Percentiles rank a stretch among this genome's conserved stretches.
Evolutionary conservation across 148 eudicot genomes (phyloP).

Genomic region (Persicaria maculosa): DNA sequence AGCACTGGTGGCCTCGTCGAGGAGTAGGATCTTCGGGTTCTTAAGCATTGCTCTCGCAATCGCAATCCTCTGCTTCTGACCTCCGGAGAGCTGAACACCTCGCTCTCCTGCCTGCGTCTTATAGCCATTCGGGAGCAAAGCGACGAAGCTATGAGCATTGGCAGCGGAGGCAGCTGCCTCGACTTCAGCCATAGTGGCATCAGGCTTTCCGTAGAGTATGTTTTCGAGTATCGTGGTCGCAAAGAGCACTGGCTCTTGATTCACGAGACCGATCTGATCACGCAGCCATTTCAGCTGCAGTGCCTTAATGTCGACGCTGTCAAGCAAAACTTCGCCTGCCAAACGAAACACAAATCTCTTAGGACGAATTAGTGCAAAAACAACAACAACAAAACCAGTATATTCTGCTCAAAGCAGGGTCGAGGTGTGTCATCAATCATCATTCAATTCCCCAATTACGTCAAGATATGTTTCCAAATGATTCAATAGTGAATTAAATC

Average conservation of each 20-base stretch:
- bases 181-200: constrained; percentile 87
- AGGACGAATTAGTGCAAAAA: too few species aligned
- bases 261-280: constrained; percentile 89
- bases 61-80: constrained; percentile 96
- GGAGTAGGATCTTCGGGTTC: constrained; percentile 87
- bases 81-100: constrained; percentile 96
- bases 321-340: constrained; percentile 87
- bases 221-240: constrained; percentile 96
- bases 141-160: constrained; percentile 89
- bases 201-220: constrained; percentile 83
- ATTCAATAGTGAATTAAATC: too few species aligned
- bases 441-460: too few species aligned
- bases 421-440: too few species aligned
- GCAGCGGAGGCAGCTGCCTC: constrained; percentile 94
- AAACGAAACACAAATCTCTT: neutral
- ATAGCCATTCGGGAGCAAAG: constrained; percentile 94
- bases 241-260: constrained; percentile 97
- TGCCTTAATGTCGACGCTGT: constrained; percentile 77
- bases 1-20: constrained; percentile 98
- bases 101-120: constrained; percentile 98
- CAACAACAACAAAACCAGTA: too few species aligned
- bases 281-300: constrained; percentile 83
- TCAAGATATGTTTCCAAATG: too few species aligned
- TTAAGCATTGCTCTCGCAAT: constrained; percentile 98
- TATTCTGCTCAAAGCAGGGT: too few species aligned